Evolutionary conservation across 1,284 basidiomycete genomes (phyloP), one percentile per base, ranked within the genome.

Genomic region (Marasmius oreades): DNA sequence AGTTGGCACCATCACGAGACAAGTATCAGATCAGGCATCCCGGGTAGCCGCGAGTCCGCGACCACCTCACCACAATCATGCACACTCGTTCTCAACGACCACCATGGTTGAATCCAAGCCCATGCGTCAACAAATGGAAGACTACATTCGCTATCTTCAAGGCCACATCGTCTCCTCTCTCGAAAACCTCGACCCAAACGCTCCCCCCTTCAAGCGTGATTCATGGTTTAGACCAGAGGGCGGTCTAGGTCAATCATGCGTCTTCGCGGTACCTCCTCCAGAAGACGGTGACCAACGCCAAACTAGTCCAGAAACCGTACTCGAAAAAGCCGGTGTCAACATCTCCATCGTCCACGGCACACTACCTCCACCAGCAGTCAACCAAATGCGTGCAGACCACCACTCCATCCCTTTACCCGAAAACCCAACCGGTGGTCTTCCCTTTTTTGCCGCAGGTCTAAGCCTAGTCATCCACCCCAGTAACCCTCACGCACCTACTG

Each of bases 291-390:
- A 64, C n/a, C n/a, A n/a, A n/a, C 44, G 54, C 60, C 34, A 55
- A 69, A 31, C 36, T 66, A 44, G 4, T 31, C 63, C 64, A 53
- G 63, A 71, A 31, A 78, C 84, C 0, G 79, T 93, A 18, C 88
- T 99, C 64, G 96, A 99, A 70, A 99, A 99, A 73, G 96, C 90
- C 1, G 97, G 97, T 1, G 94, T 98, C 55, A 98, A 98, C 74
- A 90, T 98, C 64, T 93, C 91, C 26, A 79, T 98, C 67, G 93
- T 98, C 0, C 87, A 98, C 67, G 95, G 95, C 36, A 80, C 77
- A 33, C 84, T 99, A 1, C 93, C 95, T 1, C 93, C 93, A 0
- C 76, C 88, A 18, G 96, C 95, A 1, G 88, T 98, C 68, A 82
- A 84, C 67, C 93, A 97, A 76, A 99, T 99, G 96, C 82, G 90